Evolutionary conservation across 306 rosid species (phyloP), one percentile per base, ranked within the genome.

Genomic region (Vicia villosa): DNA sequence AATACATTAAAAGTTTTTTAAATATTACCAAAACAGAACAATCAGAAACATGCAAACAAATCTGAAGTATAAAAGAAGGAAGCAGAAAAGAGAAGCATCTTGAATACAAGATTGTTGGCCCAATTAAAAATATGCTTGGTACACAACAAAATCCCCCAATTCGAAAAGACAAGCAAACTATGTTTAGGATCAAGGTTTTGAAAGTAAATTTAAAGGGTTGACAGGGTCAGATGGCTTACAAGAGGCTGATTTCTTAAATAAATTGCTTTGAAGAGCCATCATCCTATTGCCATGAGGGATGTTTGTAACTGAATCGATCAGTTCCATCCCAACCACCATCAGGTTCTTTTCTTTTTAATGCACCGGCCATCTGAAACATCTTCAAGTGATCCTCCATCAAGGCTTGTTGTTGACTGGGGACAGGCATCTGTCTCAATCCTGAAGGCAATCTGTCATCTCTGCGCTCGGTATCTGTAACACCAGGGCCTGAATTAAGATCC

Each of bases 401-500:
- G 46, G 87, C 85, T 38, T 86, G 96, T 10, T 92, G 75, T 10
- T 92, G 75, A 79, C 75, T 87, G 47, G 96, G 82, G 42, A 79
- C 87, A 52, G 95, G 71, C 73, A 83, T 82, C 55, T 85, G 97
- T 81, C 95, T 80, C 83, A 86, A 66, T 20, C 86, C 88, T 9
- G 88, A 50, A 75, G 87, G 77, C 57, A 87, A 75, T 70, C 90
- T 87, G 50, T 90, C 97, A 45, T 91, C 97, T 72, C 93, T 85
- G 46, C 89, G 70, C 42, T 91, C 97, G 13, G 70, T 13, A 69
- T 87, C 96, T 20, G 79, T 3, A 32, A 81, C 80, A 55, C 87
- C 91, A 63, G 96, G 99, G 70, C 99, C 97, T 1, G 97, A 78
- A 80, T 94, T 94, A 32, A 94, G 97, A 84, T 94, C 99, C 49